Evolutionary conservation across 345 rosid genomes (phyloP), one percentile per base, ranked within the genome.

Genomic region (Firmiana major): DNA sequence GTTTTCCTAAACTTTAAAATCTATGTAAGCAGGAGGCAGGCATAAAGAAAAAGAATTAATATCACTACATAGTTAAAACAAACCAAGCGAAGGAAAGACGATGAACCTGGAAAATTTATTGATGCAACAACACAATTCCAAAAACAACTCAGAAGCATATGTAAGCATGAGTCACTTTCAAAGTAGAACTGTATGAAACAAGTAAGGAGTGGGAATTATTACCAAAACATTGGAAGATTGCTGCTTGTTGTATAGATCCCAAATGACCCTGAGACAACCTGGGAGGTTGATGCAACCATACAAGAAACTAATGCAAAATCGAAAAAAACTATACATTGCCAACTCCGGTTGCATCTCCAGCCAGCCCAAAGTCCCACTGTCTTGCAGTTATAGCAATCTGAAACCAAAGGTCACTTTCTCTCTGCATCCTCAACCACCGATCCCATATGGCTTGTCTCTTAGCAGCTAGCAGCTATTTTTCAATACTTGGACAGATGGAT

Each of bases 221-320:
- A 71, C 60, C 74, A 28, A 28, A 46, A 46, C 51, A 13, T 68
- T 26, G 16, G 57, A 68, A 68, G 40, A 68, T 46, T 68, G 57
- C 57, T 12, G 72, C 36, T 46, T 46, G n/a, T 46, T 46, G 9
- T 15, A 68, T 3, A 15, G 15, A 46, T 68, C 73, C 40, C 40
- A 26, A 26, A 26, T 46, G 40, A 46, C 38, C 7, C 24, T 38
- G 6, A 48, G 73, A 68, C 40, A 48, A 68, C 40, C 38, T 26
- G 21, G 55, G 57, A 13, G 73, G 22, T 46, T 68, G 57, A 68
- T 66, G 71, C 21, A 13, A 34, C 57, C 22, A 46, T 68, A 15
- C 21, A 68, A 17, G n/a, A 48, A 69, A 11, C 38, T 28, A 49
- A 9, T 42, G 34, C 21, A 34, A 63, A 15, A 58, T 3, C 28